A percentile compares a stretch with the other conserved stretches of the same genome.
phyloP scores from a whole-genome alignment of 768 basidiomycete species.

The Ramaria sp. region DNA sequence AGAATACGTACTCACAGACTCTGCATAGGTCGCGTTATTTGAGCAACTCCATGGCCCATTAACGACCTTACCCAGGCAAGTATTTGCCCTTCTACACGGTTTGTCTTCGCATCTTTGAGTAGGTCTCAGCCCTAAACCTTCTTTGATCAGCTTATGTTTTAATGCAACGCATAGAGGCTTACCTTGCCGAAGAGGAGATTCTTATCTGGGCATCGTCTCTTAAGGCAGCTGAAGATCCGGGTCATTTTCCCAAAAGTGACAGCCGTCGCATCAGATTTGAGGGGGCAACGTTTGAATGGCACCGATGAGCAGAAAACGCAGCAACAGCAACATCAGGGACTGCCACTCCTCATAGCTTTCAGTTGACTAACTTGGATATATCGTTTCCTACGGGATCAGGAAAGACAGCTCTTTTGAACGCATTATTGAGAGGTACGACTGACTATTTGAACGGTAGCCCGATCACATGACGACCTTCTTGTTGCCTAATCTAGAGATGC shows the following conservation, averaged over 20 bases:
- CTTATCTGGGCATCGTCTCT: conserved; percentile 69
- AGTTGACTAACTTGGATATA: conserved; percentile 46
- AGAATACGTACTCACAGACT: neutral
- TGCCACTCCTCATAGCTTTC: conserved; percentile 27
- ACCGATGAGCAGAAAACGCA: conserved; percentile 19
- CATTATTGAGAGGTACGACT: conserved; percentile 52
- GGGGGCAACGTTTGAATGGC: conserved; percentile 49
- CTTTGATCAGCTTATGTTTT: conserved; percentile 52
- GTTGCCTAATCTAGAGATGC: conserved; percentile 18
- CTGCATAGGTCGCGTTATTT: conserved; percentile 48
- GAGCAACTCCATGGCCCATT: conserved; percentile 59
- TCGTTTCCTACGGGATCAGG: conserved; percentile 54
- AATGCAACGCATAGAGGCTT: conserved; percentile 70
- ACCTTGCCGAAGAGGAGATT: conserved; percentile 65
- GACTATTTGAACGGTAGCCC: too few relatives aligned
- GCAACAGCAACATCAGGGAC: conserved; percentile 13
- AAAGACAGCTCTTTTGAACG: conserved; percentile 53
- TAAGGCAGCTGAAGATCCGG: conserved; percentile 18
- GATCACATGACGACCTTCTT: too few relatives aligned
- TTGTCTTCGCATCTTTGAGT: conserved; percentile 8
- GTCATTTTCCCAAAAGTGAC: neutral
- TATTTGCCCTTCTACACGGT: conserved; percentile 59
- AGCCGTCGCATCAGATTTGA: conserved; percentile 39
- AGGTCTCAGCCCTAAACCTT: conserved; percentile 7
- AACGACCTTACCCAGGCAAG: conserved; percentile 50